These are phyloP conservation scores for Erodium trifolium DNA, from an alignment of 441 rosid genomes.

Conservation along the genomic window DNA sequence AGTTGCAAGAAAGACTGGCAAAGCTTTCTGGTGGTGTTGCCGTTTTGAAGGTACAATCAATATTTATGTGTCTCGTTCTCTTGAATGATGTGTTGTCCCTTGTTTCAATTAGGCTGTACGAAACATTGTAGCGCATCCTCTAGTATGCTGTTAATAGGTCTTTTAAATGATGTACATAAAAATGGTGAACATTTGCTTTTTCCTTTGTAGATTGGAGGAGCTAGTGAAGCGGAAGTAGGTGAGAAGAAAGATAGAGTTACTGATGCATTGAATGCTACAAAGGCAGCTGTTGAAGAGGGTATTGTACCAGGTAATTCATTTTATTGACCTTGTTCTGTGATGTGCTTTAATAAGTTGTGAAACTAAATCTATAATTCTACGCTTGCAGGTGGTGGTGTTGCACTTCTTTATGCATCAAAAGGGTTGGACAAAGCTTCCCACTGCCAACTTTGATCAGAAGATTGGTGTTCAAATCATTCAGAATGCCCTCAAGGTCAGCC, in stretches of 20 bases:
- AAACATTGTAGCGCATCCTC: neutral
- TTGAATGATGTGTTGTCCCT: neutral
- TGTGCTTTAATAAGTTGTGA: neutral
- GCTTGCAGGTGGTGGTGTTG: slow-evolving; percentile 75
- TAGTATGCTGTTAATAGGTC: neutral
- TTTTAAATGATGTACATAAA: neutral
- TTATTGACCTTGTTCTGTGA: neutral
- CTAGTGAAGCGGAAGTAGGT: slow-evolving; percentile 37
- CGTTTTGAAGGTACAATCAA: slow-evolving; percentile 43
- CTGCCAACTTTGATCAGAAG: slow-evolving; percentile 71
- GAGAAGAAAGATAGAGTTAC: too few species aligned
- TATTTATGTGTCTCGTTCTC: neutral
- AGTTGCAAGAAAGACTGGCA: slow-evolving; percentile 81
- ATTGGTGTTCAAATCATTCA: slow-evolving; percentile 69
- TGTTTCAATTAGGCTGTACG: neutral
- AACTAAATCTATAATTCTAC: neutral
- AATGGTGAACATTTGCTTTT: neutral
- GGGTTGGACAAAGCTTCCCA: slow-evolving; percentile 55
- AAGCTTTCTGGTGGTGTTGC: slow-evolving; percentile 90
- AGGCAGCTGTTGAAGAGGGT: slow-evolving; percentile 97
- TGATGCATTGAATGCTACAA: slow-evolving; percentile 25
- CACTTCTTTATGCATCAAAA: slow-evolving; percentile 66
- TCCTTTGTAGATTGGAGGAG: slow-evolving; percentile 71
- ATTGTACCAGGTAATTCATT: slow-evolving; percentile 61
- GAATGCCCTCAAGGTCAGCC: slow-evolving; percentile 10